phyloP scores from a whole-genome alignment of 108 stramenopile species.

The Ochromonas danica region DNA sequence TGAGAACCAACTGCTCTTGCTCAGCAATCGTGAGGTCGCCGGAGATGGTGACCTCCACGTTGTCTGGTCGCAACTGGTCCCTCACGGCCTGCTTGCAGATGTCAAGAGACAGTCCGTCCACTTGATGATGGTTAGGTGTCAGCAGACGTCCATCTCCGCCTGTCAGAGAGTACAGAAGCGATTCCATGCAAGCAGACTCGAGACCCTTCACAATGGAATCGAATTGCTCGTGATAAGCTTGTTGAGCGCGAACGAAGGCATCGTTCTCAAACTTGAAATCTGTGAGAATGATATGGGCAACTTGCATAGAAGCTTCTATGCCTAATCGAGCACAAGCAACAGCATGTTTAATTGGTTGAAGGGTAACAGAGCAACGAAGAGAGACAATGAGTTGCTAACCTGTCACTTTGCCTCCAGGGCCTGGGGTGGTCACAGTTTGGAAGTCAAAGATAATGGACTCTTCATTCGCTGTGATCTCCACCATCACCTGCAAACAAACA shows the following conservation, averaged over 20 bases:
- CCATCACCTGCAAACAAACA: too few species aligned
- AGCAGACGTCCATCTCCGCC: slow-evolving; percentile 65
- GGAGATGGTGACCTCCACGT: slow-evolving; percentile 86
- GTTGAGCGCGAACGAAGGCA: slow-evolving; percentile 85
- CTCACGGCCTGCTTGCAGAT: slow-evolving; percentile 81
- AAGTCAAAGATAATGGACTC: slow-evolving; percentile 87
- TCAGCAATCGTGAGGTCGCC: slow-evolving; percentile 89
- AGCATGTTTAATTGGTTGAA: too few species aligned
- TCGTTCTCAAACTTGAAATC: slow-evolving; percentile 91
- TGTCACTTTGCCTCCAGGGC: slow-evolving; percentile 15
- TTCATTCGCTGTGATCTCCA: slow-evolving; percentile 89
- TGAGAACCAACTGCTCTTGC: slow-evolving; percentile 78
- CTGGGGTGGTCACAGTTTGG: slow-evolving; percentile 80
- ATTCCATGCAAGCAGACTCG: slow-evolving; percentile 49
- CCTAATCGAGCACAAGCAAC: too few species aligned
- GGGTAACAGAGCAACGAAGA: too few species aligned
- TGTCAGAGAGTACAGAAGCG: slow-evolving; percentile 37
- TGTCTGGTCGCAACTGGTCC: slow-evolving; percentile 76
- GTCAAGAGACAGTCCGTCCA: slow-evolving; percentile 75
- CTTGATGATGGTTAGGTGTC: slow-evolving; percentile 74
- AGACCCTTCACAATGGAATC: slow-evolving; percentile 45
- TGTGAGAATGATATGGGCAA: slow-evolving; percentile 81
- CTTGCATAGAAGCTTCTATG: slow-evolving; percentile 85
- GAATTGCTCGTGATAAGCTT: slow-evolving; percentile 68
- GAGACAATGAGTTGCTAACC: too few species aligned